Evolutionary conservation across 495 filamentous ascomycete species (phyloP), one percentile per base, ranked within the genome.

Genomic region (Cryomyces antarcticus): DNA sequence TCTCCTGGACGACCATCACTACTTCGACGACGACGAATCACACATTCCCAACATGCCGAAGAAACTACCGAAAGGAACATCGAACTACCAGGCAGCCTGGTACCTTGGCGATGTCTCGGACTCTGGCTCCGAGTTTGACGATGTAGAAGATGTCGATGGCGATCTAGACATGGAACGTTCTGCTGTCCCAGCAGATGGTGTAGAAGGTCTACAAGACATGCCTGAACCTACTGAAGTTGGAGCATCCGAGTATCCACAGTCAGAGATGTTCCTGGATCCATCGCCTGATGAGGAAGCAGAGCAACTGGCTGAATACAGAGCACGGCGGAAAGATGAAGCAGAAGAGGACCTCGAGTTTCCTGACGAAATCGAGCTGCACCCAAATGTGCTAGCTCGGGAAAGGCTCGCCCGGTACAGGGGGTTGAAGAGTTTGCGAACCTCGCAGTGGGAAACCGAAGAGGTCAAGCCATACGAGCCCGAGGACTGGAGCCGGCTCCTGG

Each of bases 1-100:
- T 4, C 66, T 97, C 36, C 67, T 97, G 29, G 89, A 97, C 49
- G 87, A 93, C 47, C 88, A 97, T 60, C 89, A 95, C 55, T 97
- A 97, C 62, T 97, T 94, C 55, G 88, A 85, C 4, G 89, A 96
- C 41, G 84, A 93, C 12, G 80, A 92, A 24, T 64, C 71, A n/a
- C 64, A 71, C 46, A 63, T 71, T 30, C 71, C 74, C 3, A 48
- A 64, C 9, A 55, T 58, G 37, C 82, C 83, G 4, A 92, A 80
- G 62, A 73, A 71, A 49, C 57, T 97, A 17, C 89, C 89, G 0
- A 81, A 77, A 57, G 89, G 89, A 41, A 97, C 89, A 24, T 96
- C 89, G 5, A 69, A 75, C 28, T 96, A 96, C 54, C 89, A 97
- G 59, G 68, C 85, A 6, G 85, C 88, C 6, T 97, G 89, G 89